Percentiles rank a stretch among this genome's conserved stretches.
phyloP scores from a whole-genome alignment of 169 alveolate species.

The Plasmodium gaboni region DNA sequence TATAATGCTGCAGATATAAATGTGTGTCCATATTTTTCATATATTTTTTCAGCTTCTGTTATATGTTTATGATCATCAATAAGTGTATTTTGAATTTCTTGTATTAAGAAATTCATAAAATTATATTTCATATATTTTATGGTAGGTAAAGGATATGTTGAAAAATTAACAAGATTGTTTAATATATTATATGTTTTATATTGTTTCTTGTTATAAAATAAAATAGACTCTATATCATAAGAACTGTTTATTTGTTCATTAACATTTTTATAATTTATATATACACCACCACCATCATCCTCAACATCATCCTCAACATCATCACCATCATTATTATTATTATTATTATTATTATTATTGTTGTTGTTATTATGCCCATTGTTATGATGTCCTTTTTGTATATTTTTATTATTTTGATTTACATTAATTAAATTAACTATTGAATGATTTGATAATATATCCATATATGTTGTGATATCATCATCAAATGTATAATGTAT shows the following conservation, averaged over 20 bases:
- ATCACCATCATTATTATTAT: not conserved
- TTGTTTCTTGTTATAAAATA: constrained; percentile 56
- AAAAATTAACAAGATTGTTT: constrained; percentile 32
- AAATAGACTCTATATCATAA: constrained; percentile 19
- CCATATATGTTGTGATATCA: constrained; percentile 19
- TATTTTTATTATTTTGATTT: no score
- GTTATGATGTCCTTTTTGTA: not conserved
- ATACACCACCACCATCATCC: not conserved
- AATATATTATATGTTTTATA: constrained; percentile 39
- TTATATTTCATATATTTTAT: constrained; percentile 27
- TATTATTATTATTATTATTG: not conserved
- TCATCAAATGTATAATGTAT: constrained; percentile 53
- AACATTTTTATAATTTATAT: no score
- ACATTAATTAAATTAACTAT: not conserved
- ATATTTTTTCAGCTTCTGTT: constrained; percentile 56
- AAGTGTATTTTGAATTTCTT: constrained; percentile 37
- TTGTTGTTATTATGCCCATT: not conserved
- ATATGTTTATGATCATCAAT: constrained; percentile 51
- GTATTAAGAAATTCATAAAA: constrained; percentile 47
- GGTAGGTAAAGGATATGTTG: constrained; percentile 35
- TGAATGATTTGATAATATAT: constrained; percentile 4
- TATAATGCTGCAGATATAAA: constrained; percentile 74
- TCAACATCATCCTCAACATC: not conserved
- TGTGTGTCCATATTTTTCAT: constrained; percentile 49
- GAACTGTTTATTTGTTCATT: not conserved